Evolutionary conservation across 1,139 yeast species (phyloP).

Genomic region (Geotrichum fermentans): DNA sequence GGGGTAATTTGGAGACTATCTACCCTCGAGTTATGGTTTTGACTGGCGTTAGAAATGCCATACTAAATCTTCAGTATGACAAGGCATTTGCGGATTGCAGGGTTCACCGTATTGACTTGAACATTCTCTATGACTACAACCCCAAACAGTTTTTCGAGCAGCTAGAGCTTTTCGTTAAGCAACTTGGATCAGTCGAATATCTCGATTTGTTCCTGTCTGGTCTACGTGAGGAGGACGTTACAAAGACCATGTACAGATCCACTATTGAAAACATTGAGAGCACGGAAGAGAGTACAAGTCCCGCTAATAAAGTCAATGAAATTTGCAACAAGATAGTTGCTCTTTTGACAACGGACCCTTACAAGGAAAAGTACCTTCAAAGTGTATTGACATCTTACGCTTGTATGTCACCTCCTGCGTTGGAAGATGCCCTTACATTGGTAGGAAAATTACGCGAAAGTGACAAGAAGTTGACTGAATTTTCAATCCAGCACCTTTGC

Average conservation of each 20-base stretch:
- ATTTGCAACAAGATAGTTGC: constrained; percentile 68
- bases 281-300: constrained; percentile 11
- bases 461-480: constrained; percentile 41
- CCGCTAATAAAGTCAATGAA: constrained; percentile 57
- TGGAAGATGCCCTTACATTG: constrained; percentile 64
- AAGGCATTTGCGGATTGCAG: constrained; percentile 81
- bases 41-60: constrained; percentile 70
- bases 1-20: constrained; percentile 93
- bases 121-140: constrained; percentile 80
- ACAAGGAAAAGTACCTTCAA: constrained; percentile 59
- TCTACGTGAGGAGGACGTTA: constrained; percentile 80
- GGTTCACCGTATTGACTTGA: constrained; percentile 86
- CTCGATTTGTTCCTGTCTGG: constrained; percentile 85
- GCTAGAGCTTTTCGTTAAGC: constrained; percentile 63
- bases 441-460: constrained; percentile 45
- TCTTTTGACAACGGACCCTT: constrained; percentile 50
- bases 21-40: constrained; percentile 90
- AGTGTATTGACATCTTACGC: constrained; percentile 88
- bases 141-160: constrained; percentile 63
- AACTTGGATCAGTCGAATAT: constrained; percentile 67
- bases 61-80: constrained; percentile 52
- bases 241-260: constrained; percentile 75
- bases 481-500: constrained; percentile 73
- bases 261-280: constrained; percentile 39
- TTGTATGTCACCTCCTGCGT: constrained; percentile 82